These are phyloP conservation scores for Entonaema liquescens DNA, from an alignment of 495 filamentous ascomycete species.

Conservation along the genomic window DNA sequence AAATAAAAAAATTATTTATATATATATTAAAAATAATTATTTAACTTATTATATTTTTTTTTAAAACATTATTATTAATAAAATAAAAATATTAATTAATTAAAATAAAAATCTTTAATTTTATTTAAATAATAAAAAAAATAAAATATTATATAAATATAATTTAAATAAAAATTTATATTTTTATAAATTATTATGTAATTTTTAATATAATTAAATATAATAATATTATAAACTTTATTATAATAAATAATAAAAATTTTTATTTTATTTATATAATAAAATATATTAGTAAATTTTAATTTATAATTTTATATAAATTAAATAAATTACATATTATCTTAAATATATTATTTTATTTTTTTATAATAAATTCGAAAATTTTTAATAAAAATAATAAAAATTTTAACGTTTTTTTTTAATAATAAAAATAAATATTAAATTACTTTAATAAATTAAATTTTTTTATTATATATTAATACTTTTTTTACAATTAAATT, in stretches of 20 bases:
- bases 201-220: constrained; percentile 8
- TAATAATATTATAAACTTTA: constrained; percentile 3
- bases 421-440: constrained; percentile 6
- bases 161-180: constrained; percentile 8
- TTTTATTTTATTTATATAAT: constrained; percentile 2
- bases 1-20: constrained; percentile 1
- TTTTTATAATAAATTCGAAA: not conserved
- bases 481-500: no score
- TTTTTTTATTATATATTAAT: no score
- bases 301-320: constrained; percentile 10
- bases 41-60: constrained; percentile 2
- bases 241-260: not conserved
- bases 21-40: not conserved
- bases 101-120: not conserved
- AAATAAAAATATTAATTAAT: no score
- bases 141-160: constrained; percentile 11
- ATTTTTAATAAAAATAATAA: not conserved
- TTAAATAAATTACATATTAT: constrained; percentile 6
- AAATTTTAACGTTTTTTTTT: not conserved
- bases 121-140: not conserved
- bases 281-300: constrained; percentile 11
- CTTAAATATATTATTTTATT: constrained; percentile 1
- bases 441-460: no score
- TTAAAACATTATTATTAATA: no score
- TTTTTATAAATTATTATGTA: constrained; percentile 1